phyloP scores from a whole-genome alignment of 148 eudicot genomes.

The Nyssa sinensis region DNA sequence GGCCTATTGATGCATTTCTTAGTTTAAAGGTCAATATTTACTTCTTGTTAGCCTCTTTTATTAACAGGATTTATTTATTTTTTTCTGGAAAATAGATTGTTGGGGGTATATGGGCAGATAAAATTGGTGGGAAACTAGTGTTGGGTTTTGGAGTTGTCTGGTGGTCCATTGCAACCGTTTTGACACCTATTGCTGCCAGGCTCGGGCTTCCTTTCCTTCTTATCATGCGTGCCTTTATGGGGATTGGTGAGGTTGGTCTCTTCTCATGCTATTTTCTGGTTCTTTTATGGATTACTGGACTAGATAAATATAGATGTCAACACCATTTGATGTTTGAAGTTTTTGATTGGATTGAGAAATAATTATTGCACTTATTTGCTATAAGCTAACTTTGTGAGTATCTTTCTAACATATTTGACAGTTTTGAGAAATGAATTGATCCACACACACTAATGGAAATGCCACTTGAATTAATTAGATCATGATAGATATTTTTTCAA shows the following conservation, averaged over 20 bases:
- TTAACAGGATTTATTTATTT: conserved; percentile 16
- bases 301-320: not conserved
- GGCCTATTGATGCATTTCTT: not conserved
- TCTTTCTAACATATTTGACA: too few species aligned
- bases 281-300: not conserved
- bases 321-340: not conserved
- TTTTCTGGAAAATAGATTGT: conserved; percentile 53
- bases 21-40: too few species aligned
- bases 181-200: conserved; percentile 96
- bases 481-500: not conserved
- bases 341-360: too few species aligned
- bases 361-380: too few species aligned
- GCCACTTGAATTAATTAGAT: not conserved
- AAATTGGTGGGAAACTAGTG: conserved; percentile 85
- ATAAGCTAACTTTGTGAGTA: too few species aligned
- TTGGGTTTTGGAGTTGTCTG: conserved; percentile 97
- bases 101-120: conserved; percentile 99
- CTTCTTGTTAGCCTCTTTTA: not conserved
- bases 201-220: conserved; percentile 85
- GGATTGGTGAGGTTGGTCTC: conserved; percentile 90
- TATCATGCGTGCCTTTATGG: conserved; percentile 88
- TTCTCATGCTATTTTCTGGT: conserved; percentile 6
- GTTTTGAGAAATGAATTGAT: not conserved
- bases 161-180: conserved; percentile 93
- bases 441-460: not conserved